A percentile compares a stretch with the other conserved stretches of the same genome.
phyloP scores from a whole-genome alignment of 2,329 filamentous ascomycete species.

The Colletotrichum chrysophilum region DNA sequence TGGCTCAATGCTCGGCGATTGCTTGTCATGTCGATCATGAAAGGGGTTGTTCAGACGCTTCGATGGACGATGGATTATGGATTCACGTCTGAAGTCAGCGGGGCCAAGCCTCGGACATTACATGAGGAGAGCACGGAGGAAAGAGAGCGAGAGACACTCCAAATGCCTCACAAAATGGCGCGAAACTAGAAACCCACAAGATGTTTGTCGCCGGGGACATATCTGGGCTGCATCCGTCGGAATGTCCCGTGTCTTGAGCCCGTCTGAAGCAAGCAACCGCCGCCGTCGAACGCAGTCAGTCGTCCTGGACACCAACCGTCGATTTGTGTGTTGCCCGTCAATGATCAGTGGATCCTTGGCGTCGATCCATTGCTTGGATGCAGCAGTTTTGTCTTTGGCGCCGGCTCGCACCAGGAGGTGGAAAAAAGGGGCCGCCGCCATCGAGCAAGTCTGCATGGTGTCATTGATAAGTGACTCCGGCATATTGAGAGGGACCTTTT shows the following conservation, averaged over 20 bases:
- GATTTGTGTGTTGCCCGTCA: neutral
- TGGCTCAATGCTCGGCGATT: neutral
- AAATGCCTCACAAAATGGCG: neutral
- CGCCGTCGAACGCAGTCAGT: neutral
- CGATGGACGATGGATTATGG: neutral
- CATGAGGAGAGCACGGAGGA: neutral
- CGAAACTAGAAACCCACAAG: neutral
- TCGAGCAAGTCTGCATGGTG: neutral
- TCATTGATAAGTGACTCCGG: neutral
- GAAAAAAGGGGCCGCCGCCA: neutral
- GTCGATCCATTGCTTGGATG: constrained; percentile 9
- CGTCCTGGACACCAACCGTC: neutral
- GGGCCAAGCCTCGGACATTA: neutral
- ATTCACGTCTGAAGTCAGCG: neutral
- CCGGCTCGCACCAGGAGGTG: neutral
- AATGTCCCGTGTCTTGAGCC: neutral
- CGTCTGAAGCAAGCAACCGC: neutral
- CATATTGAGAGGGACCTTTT: neutral
- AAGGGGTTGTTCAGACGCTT: neutral
- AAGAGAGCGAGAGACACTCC: neutral
- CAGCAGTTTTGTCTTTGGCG: neutral
- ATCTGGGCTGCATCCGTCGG: neutral
- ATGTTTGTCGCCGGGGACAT: neutral
- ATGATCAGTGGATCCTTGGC: constrained; percentile 3
- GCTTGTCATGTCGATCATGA: neutral